phyloP scores from a whole-genome alignment of 169 alveolate genomes.

The Plasmodium gaboni region DNA sequence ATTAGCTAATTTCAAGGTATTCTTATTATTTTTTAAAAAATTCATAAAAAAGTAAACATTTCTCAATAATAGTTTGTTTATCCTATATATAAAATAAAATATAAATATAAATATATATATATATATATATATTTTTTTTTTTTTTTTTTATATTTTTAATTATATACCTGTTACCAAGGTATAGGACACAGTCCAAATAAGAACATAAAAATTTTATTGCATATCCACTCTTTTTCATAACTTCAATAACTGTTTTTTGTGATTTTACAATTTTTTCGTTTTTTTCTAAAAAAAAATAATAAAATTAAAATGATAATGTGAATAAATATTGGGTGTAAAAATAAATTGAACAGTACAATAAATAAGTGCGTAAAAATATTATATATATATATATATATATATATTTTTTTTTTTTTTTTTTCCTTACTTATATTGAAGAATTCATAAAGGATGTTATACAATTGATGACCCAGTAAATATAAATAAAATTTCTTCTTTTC shows the following conservation, averaged over 20 bases:
- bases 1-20: constrained; percentile 16
- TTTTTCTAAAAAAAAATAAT: constrained; percentile 15
- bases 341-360: no score
- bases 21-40: constrained; percentile 22
- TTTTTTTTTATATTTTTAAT: background rate
- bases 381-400: background rate
- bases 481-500: constrained; percentile 66
- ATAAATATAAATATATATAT: constrained; percentile 8
- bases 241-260: constrained; percentile 16
- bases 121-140: background rate
- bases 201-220: constrained; percentile 50
- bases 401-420: background rate
- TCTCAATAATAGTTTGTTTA: constrained; percentile 32
- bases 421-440: constrained; percentile 52
- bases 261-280: constrained; percentile 15
- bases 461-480: constrained; percentile 58
- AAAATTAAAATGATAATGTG: background rate
- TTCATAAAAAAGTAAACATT: constrained; percentile 19
- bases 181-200: constrained; percentile 44
- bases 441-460: constrained; percentile 40
- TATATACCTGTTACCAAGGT: constrained; percentile 59
- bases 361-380: background rate
- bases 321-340: no score
- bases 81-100: constrained; percentile 19
- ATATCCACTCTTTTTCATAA: constrained; percentile 50